Evolutionary conservation across 2,329 filamentous ascomycete species (phyloP), one percentile per base, ranked within the genome.

Genomic region (Teratosphaeria pseudoeucalypti): DNA sequence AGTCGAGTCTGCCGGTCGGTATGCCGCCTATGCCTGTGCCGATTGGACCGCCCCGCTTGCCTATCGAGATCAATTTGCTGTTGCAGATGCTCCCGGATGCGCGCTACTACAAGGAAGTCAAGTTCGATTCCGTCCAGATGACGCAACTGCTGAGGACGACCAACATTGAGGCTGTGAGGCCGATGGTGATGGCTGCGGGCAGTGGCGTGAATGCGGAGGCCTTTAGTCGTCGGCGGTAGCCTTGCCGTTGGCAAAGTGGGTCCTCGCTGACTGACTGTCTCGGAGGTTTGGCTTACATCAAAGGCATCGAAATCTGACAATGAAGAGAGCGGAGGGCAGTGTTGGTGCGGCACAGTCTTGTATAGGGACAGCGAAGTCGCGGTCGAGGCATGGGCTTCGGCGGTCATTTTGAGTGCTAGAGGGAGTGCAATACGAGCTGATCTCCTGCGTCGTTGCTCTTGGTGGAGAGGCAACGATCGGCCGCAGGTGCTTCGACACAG

Each of bases 1-100:
- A 39, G 52, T 19, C 29, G 6, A 37, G 39, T n/a, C 29, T 32
- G 29, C 29, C 29, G 29, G 29, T 32, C 7, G 34, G 52, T n/a
- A 56, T 54, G 60, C 59, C 52, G 62, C 58, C 57, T 57, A 61
- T 19, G 34, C 52, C 58, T 23, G 53, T 69, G 52, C 74, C 78
- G 29, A 54, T 37, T 11, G 57, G 43, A 37, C 81, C 85, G 11
- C 81, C 87, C 2, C 85, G 89, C 0, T 81, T 96, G 43, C 90
- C 92, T 32, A 79, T 83, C 0, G 82, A 88, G 0, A 83, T 88
- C 32, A 80, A 84, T 9, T 96, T 94, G 73, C 67, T 77, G 3
- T 78, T 95, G 11, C 85, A 86, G 65, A 86, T 92, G 62, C 86
- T 95, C 12, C 91, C 91, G 0, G 79, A 84, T 0, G 82, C 88